These are phyloP conservation scores for Rhizopus arrhizus DNA, from an alignment of 371 early-diverging fungal genomes.

Conservation along the genomic window DNA sequence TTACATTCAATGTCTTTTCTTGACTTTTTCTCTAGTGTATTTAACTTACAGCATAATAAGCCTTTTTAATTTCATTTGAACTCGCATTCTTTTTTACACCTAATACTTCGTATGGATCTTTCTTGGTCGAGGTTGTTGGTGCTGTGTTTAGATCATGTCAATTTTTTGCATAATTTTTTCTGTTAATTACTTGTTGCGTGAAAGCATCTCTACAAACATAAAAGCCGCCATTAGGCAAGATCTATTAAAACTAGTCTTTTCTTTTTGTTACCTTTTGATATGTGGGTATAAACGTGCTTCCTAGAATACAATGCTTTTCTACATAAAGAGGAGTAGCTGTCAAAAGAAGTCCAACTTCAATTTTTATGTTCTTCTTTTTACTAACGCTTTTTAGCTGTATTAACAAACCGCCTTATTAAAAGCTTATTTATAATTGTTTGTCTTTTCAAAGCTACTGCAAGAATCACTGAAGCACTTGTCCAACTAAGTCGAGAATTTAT, in stretches of 20 bases:
- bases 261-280: constrained; percentile 15
- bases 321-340: neutral
- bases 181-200: constrained; percentile 31
- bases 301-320: constrained; percentile 9
- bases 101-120: constrained; percentile 81
- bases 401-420: constrained; percentile 16
- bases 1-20: neutral
- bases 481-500: constrained; percentile 13
- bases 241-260: neutral
- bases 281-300: constrained; percentile 6
- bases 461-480: constrained; percentile 8
- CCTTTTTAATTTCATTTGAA: constrained; percentile 90
- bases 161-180: neutral
- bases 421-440: neutral
- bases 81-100: constrained; percentile 79
- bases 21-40: neutral
- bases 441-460: constrained; percentile 7
- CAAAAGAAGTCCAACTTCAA: neutral
- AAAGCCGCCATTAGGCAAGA: neutral
- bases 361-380: neutral
- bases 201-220: constrained; percentile 17
- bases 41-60: constrained; percentile 77
- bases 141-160: neutral
- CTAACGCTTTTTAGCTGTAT: constrained; percentile 13
- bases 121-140: constrained; percentile 34